Evolutionary conservation across 1,139 yeast genomes (phyloP), one percentile per base, ranked within the genome.

Genomic region (Geotrichum aggregatum): DNA sequence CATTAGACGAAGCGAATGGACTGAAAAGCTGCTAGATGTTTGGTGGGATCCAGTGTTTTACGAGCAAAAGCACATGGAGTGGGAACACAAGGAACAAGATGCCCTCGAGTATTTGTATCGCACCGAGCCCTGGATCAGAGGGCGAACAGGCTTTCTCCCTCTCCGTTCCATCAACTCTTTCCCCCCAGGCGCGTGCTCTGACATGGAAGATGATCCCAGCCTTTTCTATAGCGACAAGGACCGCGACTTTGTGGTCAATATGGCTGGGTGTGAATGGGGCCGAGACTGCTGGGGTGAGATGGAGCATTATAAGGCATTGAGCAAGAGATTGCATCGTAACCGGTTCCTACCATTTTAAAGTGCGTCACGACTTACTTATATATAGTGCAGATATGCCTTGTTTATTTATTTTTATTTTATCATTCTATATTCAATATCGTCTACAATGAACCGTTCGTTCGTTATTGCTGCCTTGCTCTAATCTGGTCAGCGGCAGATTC

Each of bases 41-140:
- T 89, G 97, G 97, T 92, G 98, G 98, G 98, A 92, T 65, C 98
- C 98, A 5, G 95, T 88, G 13, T 78, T 86, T 72, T 92, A 92
- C 69, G 98, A 91, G 70, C 98, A 92, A 68, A 87, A 84, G 80
- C 98, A 92, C 67, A 91, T 89, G 97, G 79, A 82, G 57, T 92
- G 98, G 98, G 98, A 89, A 64, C 98, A 92, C 69, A 87, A 87
- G 68, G 98, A 92, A 66, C 98, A 92, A 70, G 98, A 92, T 66
- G 96, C 97, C 1, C 74, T 92, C 56, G 98, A 91, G 66, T 79
- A 89, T 5, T 71, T 91, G 61, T 92, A 87, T 65, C 70, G 80
- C 3, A 74, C 78, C 16, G 91, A 88, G 63, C 78, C 96, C 0
- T 91, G 98, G 98, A 79, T 92, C 54, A 78, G 98, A 61, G 92